Base-by-base conservation (phyloP, 257 asterid genomes). In the Solanum medicagineum region DNA sequence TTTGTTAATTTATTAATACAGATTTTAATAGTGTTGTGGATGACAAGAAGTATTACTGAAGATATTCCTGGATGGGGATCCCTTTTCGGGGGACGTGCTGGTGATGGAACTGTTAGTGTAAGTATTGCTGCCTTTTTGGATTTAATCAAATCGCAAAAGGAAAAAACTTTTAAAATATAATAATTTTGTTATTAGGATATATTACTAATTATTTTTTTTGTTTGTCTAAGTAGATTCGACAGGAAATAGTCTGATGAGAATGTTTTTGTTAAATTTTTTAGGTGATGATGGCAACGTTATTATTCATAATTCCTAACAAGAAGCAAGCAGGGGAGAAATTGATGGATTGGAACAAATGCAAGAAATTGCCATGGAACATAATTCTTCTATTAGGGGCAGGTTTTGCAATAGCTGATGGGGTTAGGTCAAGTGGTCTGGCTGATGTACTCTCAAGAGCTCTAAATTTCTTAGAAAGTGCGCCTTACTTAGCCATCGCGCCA, bases 321-420 rank as follows among this genome's bases (percentile, higher is more conserved):
- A 94, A 93, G 87, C 90, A 91, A 24, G 62, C 80, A 51, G 98
- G 98, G 56, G 98, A 94, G 91, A 96, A 94, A 86, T 88, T 96
- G 22, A 96, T 96, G 99, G 99, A 96, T 88, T 96, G 98, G 99
- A 93, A 92, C 92, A 94, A 96, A 83, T 96, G 99, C 97, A 94
- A 92, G 92, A 94, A 92, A 83, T 69, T 96, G 26, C 98, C 99
- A 8, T 96, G 99, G 99, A 88, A 88, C 92, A 92, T 96, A 19
- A 59, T 96, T 10, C 90, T 96, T 24, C 92, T 96, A 1, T 86
- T 96, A 19, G 99, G 99, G 2, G 98, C 98, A 3, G 99, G 98
- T 5, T 94, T 96, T 79, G 99, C 98, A 47, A 92, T 96, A 36
- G 99, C 99, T 0, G 96, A 91, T 22, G 99, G 99, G 1, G 94